Conservation (phyloP, 2,329 filamentous ascomycete species). For the Hymenoscyphus linearis region DNA sequence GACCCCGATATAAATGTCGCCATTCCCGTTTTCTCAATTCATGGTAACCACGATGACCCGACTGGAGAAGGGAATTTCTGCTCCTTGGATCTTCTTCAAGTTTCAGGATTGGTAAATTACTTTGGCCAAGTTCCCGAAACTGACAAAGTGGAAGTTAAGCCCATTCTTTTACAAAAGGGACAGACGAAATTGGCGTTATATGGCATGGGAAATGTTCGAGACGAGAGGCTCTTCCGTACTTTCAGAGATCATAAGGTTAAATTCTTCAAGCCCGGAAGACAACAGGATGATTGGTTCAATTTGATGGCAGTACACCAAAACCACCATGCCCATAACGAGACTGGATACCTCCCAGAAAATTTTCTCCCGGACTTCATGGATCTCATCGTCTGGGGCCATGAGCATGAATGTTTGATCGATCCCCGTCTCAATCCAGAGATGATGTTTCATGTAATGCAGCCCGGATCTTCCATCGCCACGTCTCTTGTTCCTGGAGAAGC, state of each 20-base stretch:
- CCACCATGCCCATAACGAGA: slow-evolving; percentile 85
- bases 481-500: slow-evolving; percentile 87
- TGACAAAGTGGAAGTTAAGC: slow-evolving; percentile 89
- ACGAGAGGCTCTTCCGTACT: slow-evolving; percentile 89
- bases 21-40: slow-evolving; percentile 96
- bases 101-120: slow-evolving; percentile 90
- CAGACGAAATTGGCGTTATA: slow-evolving; percentile 88
- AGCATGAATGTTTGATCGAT: slow-evolving; percentile 92
- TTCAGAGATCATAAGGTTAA: slow-evolving; percentile 91
- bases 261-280: slow-evolving; percentile 78
- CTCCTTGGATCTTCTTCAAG: slow-evolving; percentile 84
- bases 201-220: slow-evolving; percentile 90
- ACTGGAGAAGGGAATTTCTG: slow-evolving; percentile 93
- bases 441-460: slow-evolving; percentile 93
- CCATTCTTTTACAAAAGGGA: slow-evolving; percentile 88
- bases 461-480: slow-evolving; percentile 91
- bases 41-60: slow-evolving; percentile 96
- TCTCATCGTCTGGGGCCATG: slow-evolving; percentile 92
- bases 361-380: slow-evolving; percentile 90
- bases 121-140: slow-evolving; percentile 88
- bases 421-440: slow-evolving; percentile 79
- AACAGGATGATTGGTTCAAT: slow-evolving; percentile 92
- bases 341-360: slow-evolving; percentile 89
- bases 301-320: slow-evolving; percentile 94
- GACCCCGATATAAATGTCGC: slow-evolving; percentile 95